Conservation (phyloP, 2,329 filamentous ascomycete genomes). For the Pezizomycotina sp. region DNA sequence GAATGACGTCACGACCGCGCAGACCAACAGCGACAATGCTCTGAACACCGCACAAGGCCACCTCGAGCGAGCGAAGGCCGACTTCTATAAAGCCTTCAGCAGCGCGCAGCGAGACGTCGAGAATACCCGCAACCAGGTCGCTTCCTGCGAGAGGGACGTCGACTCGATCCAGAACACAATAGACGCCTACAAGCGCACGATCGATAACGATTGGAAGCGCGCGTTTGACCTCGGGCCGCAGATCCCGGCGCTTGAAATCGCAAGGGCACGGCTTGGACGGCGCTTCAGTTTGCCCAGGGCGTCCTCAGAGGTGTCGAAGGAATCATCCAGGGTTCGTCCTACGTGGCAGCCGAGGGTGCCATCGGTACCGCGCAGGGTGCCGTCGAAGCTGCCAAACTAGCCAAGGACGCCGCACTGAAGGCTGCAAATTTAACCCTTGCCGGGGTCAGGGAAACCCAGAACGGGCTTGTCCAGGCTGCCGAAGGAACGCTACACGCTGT, state of each 20-base stretch:
- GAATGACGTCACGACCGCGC: constrained; percentile 1
- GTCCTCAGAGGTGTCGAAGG: constrained; percentile 1
- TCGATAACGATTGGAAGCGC: background rate
- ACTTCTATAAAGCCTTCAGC: constrained; percentile 4
- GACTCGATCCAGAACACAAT: background rate
- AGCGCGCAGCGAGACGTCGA: constrained; percentile 5
- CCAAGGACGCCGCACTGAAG: constrained; percentile 1
- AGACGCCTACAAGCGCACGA: constrained; percentile 1
- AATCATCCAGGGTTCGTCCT: constrained; percentile 2
- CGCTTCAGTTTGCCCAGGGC: constrained; percentile 1
- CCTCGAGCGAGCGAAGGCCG: constrained; percentile 2
- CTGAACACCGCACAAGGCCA: constrained; percentile 2
- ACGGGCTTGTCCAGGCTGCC: constrained; percentile 1
- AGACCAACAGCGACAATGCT: constrained; percentile 2
- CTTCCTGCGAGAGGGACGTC: constrained; percentile 1
- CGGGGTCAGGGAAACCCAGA: background rate
- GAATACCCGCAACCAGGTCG: constrained; percentile 2
- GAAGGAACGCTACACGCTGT: background rate
- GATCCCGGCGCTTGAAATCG: constrained; percentile 1
- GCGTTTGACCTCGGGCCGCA: background rate
- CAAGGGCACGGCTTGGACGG: background rate
- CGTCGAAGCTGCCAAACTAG: constrained; percentile 1
- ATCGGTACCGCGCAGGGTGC: constrained; percentile 2
- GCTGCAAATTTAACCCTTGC: background rate
- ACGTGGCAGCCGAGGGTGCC: constrained; percentile 2